Conservation (phyloP, 2,329 filamentous ascomycete species). For the Akanthomyces uredinophilus region DNA sequence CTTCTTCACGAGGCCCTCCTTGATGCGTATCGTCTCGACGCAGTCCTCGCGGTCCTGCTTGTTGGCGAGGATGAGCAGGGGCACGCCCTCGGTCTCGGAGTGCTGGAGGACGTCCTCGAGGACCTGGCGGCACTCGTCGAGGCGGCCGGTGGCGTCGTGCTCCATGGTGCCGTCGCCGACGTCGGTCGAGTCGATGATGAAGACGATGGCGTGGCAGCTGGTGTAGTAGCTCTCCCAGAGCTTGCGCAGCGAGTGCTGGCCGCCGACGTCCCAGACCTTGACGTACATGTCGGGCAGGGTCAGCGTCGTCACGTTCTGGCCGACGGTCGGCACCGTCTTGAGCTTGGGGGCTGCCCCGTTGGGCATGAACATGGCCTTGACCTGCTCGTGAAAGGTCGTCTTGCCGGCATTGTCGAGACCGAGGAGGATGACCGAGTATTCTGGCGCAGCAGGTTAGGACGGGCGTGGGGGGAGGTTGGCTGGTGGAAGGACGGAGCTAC, state of each 20-base stretch:
- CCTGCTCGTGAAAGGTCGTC: constrained; percentile 94
- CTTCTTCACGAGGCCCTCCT: constrained; percentile 90
- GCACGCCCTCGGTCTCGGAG: constrained; percentile 84
- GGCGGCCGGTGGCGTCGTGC: constrained; percentile 47
- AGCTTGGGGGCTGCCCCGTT: constrained; percentile 58
- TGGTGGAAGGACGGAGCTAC: constrained; percentile 37
- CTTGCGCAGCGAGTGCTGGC: constrained; percentile 80
- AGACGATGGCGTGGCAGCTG: constrained; percentile 92
- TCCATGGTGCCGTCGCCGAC: constrained; percentile 75
- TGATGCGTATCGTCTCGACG: constrained; percentile 94
- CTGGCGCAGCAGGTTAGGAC: constrained; percentile 38
- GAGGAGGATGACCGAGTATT: constrained; percentile 95
- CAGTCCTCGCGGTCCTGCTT: constrained; percentile 98
- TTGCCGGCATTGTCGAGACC: constrained; percentile 98
- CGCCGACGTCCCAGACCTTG: constrained; percentile 97
- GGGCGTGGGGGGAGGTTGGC: neutral
- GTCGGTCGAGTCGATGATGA: constrained; percentile 93
- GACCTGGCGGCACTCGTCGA: constrained; percentile 85
- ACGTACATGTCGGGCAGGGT: constrained; percentile 91
- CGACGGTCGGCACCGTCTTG: constrained; percentile 93
- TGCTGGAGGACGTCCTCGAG: constrained; percentile 86
- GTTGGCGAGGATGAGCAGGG: constrained; percentile 87
- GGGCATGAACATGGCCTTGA: constrained; percentile 79
- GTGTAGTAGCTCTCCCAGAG: constrained; percentile 96
- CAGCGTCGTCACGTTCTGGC: constrained; percentile 93